Conservation (phyloP, 176 grass and related monocot genomes). For the Ampelocalamus luodianensis region DNA sequence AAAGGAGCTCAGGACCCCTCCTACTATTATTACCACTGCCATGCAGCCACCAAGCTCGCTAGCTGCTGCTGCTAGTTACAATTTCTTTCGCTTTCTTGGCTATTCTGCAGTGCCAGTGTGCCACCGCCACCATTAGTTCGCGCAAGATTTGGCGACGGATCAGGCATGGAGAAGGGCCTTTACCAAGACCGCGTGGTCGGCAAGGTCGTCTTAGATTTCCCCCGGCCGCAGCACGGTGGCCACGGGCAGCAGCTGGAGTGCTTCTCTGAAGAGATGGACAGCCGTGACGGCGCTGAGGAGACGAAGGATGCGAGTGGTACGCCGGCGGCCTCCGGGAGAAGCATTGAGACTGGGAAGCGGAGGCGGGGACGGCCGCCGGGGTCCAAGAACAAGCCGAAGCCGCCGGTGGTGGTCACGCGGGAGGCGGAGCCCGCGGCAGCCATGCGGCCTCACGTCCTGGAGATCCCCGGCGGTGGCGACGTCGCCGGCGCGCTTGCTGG, state of each 20-base stretch:
- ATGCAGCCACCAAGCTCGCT: background rate
- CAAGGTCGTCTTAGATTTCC: background rate
- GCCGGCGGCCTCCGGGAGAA: background rate
- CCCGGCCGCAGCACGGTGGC: background rate
- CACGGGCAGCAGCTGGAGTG: slow-evolving; percentile 44
- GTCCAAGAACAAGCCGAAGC: slow-evolving; percentile 92
- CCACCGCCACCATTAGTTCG: background rate
- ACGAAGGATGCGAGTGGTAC: background rate
- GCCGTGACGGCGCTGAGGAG: slow-evolving; percentile 38
- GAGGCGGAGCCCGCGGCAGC: slow-evolving; percentile 59
- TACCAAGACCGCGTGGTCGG: background rate
- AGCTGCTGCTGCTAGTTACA: background rate
- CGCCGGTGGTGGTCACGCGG: slow-evolving; percentile 48
- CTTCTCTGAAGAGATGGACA: slow-evolving; percentile 64
- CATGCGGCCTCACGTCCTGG: slow-evolving; percentile 76
- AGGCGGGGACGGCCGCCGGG: slow-evolving; percentile 72
- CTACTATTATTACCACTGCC: slow-evolving; percentile 16
- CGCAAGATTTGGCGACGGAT: background rate
- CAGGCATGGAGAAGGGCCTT: slow-evolving; percentile 31
- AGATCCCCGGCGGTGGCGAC: slow-evolving; percentile 71
- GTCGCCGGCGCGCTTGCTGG: slow-evolving; percentile 55
- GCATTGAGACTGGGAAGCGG: slow-evolving; percentile 50
- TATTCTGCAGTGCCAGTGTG: background rate
- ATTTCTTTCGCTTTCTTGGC: background rate
- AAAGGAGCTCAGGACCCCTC: slow-evolving; percentile 22